phyloP scores from a whole-genome alignment of 257 asterid genomes.

The Fraxinus cuspidata region DNA sequence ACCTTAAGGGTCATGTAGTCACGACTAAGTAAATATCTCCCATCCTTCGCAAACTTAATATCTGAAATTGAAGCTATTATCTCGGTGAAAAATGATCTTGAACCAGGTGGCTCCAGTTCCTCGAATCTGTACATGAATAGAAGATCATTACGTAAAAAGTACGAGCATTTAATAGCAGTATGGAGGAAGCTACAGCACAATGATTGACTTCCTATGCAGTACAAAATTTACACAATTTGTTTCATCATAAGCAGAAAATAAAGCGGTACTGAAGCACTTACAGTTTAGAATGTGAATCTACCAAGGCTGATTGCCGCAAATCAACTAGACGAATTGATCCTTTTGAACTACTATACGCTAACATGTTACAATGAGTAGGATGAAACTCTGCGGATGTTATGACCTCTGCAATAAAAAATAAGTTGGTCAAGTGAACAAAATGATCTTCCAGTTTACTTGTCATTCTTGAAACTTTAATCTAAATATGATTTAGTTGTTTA shows the following conservation, averaged over 20 bases:
- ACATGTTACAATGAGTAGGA: constrained; percentile 91
- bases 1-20: constrained; percentile 95
- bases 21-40: constrained; percentile 79
- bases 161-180: constrained; percentile 8
- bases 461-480: constrained; percentile 1
- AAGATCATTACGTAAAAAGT: constrained; percentile 24
- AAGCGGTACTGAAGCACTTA: constrained; percentile 39
- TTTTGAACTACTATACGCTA: constrained; percentile 98
- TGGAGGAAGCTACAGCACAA: constrained; percentile 11
- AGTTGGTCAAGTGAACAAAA: constrained; percentile 13
- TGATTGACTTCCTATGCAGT: constrained; percentile 5
- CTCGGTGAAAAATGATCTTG: constrained; percentile 87
- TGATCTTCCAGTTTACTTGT: constrained; percentile 5
- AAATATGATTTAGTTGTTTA: not conserved
- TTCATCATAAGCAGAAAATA: constrained; percentile 12
- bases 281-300: constrained; percentile 94
- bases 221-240: constrained; percentile 20
- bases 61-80: constrained; percentile 86
- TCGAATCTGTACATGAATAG: constrained; percentile 60
- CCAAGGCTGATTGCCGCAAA: constrained; percentile 96
- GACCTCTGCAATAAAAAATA: constrained; percentile 77
- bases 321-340: constrained; percentile 98
- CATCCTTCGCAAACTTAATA: constrained; percentile 80
- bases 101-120: constrained; percentile 85
- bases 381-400: constrained; percentile 98